Evolutionary conservation across 2,329 filamentous ascomycete genomes (phyloP).

Genomic region (Fusarium robinianum): DNA sequence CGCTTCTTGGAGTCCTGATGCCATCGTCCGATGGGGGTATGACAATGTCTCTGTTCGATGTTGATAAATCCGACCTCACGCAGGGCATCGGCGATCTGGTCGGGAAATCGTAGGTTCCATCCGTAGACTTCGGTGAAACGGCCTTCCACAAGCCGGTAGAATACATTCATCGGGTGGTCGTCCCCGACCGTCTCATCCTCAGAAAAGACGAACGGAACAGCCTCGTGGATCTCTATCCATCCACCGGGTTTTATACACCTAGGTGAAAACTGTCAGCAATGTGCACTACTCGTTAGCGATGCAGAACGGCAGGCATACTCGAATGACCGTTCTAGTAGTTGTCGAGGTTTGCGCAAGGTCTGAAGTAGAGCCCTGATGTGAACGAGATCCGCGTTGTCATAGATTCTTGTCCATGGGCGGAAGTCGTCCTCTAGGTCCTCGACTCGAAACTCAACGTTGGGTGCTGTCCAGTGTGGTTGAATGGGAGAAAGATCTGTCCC

Average conservation of each 20-base stretch:
- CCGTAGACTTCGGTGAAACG: conserved; percentile 41
- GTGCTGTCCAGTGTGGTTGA: conserved; percentile 54
- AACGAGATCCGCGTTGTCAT: conserved; percentile 54
- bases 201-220: conserved; percentile 39
- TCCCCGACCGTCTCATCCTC: conserved; percentile 39
- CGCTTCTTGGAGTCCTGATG: conserved; percentile 41
- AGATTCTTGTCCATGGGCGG: conserved; percentile 43
- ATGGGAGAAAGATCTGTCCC: conserved; percentile 52
- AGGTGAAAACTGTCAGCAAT: conserved; percentile 13
- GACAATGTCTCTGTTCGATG: conserved; percentile 35
- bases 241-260: conserved; percentile 46
- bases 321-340: conserved; percentile 54
- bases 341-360: conserved; percentile 55
- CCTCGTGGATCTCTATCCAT: conserved; percentile 48
- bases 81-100: conserved; percentile 37
- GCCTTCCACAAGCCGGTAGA: conserved; percentile 41
- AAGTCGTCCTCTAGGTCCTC: conserved; percentile 45
- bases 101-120: conserved; percentile 42
- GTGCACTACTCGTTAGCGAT: background rate
- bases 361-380: conserved; percentile 57
- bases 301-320: conserved; percentile 35
- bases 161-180: conserved; percentile 40
- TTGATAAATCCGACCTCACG: conserved; percentile 43
- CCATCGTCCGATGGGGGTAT: conserved; percentile 46
- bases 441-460: conserved; percentile 58